These are phyloP conservation scores for Selenicereus undatus DNA, from an alignment of 148 eudicot genomes.

Conservation along the genomic window DNA sequence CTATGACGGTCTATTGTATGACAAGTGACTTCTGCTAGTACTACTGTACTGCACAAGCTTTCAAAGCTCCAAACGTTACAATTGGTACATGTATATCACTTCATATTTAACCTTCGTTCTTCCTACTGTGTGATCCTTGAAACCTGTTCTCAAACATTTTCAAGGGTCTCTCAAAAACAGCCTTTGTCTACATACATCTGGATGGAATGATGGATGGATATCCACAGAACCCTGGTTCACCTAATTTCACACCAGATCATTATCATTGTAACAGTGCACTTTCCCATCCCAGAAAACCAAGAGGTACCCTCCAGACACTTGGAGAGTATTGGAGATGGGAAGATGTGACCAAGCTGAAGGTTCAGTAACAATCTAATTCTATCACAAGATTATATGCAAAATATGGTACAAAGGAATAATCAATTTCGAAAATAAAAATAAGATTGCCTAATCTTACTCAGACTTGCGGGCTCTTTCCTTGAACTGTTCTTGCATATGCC, in stretches of 20 bases:
- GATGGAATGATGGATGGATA: background rate
- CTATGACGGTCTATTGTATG: too few species aligned
- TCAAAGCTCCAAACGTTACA: too few species aligned
- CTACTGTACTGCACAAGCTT: too few species aligned
- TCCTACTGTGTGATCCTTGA: too few species aligned
- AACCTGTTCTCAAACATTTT: too few species aligned
- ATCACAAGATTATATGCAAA: background rate
- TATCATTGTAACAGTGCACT: background rate
- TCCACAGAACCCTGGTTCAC: background rate
- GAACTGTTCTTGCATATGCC: slow-evolving; percentile 97
- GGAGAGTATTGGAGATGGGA: background rate
- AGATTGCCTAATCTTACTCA: slow-evolving; percentile 59
- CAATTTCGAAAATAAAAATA: background rate
- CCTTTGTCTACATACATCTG: background rate
- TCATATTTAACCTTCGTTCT: too few species aligned
- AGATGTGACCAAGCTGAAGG: background rate
- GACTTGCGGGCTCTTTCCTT: slow-evolving; percentile 98
- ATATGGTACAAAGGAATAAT: background rate
- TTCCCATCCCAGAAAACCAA: background rate
- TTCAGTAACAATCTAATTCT: background rate
- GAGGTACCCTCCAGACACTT: background rate
- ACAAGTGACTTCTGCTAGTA: too few species aligned
- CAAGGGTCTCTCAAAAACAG: too few species aligned
- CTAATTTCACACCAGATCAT: background rate
- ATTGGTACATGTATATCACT: too few species aligned